Evolutionary conservation across 257 asterid species (phyloP).

Genomic region (Salvia miltiorrhiza): DNA sequence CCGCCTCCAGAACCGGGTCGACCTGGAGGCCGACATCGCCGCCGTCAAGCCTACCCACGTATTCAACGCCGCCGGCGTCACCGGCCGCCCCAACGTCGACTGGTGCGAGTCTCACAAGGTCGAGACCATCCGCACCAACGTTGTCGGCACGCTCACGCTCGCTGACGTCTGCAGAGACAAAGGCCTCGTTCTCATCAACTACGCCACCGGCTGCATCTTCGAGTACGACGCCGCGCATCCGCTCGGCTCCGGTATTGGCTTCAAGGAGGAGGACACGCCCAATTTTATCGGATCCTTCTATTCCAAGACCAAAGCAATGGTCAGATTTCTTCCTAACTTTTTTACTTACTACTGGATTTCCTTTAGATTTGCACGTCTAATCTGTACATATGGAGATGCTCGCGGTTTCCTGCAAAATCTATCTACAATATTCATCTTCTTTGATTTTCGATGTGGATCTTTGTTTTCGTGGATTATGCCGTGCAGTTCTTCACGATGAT

Average conservation of each 20-base stretch:
- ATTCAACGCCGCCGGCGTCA: constrained; percentile 87
- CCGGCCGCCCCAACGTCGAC: constrained; percentile 88
- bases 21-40: constrained; percentile 53
- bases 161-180: constrained; percentile 78
- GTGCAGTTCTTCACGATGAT: too few relatives aligned
- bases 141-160: constrained; percentile 75
- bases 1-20: constrained; percentile 56
- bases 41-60: constrained; percentile 62
- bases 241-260: constrained; percentile 72
- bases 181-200: constrained; percentile 58
- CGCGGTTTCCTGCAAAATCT: background rate
- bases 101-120: constrained; percentile 93
- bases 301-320: constrained; percentile 93
- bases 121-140: constrained; percentile 79
- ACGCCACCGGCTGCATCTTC: constrained; percentile 83
- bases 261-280: constrained; percentile 86
- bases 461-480: too few relatives aligned
- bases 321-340: constrained; percentile 20
- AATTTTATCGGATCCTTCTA: constrained; percentile 80
- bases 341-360: background rate
- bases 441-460: constrained; percentile 16
- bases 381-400: too few relatives aligned
- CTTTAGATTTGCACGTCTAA: background rate
- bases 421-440: background rate
- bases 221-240: constrained; percentile 63